Conservation (phyloP, 768 basidiomycete genomes). For the Termitomyces sp. region DNA sequence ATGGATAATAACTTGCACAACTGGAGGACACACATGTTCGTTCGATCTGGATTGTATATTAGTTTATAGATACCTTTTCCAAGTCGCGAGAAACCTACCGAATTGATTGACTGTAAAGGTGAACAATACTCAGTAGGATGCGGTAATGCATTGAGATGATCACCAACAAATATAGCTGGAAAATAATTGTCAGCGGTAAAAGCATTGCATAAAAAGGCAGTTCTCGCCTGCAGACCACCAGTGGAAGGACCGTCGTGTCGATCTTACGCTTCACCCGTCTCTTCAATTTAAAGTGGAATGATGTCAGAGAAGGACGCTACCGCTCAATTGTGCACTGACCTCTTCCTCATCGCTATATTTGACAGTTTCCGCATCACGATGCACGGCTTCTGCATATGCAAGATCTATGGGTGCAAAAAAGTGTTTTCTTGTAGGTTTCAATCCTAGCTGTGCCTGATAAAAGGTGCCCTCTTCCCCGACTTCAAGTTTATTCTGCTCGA, state of each 20-base stretch:
- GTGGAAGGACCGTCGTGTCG: slow-evolving; percentile 44
- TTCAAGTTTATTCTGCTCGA: slow-evolving; percentile 10
- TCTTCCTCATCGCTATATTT: slow-evolving; percentile 49
- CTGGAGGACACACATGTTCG: slow-evolving; percentile 43
- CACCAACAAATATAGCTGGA: slow-evolving; percentile 46
- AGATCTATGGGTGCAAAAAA: slow-evolving; percentile 48
- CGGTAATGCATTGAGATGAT: not conserved
- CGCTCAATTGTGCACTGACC: slow-evolving; percentile 13
- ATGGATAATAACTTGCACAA: not conserved
- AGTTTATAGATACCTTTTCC: not conserved
- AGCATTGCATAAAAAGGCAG: not conserved
- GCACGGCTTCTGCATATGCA: slow-evolving; percentile 43
- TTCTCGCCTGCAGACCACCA: slow-evolving; percentile 47
- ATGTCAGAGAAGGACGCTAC: not conserved
- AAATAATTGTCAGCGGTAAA: not conserved
- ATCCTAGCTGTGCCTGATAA: slow-evolving; percentile 36
- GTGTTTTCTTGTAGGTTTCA: slow-evolving; percentile 36
- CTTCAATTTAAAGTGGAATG: slow-evolving; percentile 19
- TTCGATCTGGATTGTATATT: slow-evolving; percentile 37
- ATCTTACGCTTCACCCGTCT: slow-evolving; percentile 45
- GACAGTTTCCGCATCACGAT: slow-evolving; percentile 45
- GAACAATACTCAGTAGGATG: slow-evolving; percentile 16
- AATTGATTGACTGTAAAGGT: slow-evolving; percentile 40
- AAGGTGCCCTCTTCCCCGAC: slow-evolving; percentile 32
- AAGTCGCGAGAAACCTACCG: slow-evolving; percentile 23